Conservation (phyloP, 768 basidiomycete species). For the Leucosporidium creatinivorum region DNA sequence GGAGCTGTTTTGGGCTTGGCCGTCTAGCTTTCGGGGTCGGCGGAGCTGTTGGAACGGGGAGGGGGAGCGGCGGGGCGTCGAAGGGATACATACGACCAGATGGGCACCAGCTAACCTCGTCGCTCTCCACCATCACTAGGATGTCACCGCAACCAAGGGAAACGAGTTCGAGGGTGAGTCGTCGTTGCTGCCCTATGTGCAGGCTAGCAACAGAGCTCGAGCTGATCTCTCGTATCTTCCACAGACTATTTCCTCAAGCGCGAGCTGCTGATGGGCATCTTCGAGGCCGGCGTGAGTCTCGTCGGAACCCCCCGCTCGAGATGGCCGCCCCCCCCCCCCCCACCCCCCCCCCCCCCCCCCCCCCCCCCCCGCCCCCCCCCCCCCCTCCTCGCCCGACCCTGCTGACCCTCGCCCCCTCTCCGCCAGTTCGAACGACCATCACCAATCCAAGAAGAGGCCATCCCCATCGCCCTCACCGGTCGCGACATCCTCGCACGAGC, state of each 20-base stretch:
- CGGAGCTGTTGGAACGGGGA: not conserved
- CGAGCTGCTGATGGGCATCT: constrained; percentile 98
- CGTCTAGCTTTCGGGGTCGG: not conserved
- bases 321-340: not conserved
- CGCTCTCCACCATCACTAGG: constrained; percentile 43
- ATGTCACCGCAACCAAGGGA: constrained; percentile 89
- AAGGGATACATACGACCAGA: not conserved
- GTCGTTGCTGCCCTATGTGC: constrained; percentile 14
- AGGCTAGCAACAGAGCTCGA: not conserved
- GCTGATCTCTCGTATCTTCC: not conserved
- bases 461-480: constrained; percentile 84
- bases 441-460: constrained; percentile 98
- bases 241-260: constrained; percentile 38
- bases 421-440: constrained; percentile 75
- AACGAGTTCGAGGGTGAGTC: constrained; percentile 70
- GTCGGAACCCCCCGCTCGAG: not conserved
- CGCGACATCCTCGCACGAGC: constrained; percentile 92
- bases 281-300: constrained; percentile 67
- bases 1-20: too few relatives aligned
- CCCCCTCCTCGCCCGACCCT: not conserved
- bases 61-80: not conserved
- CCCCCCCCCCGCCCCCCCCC: too few relatives aligned
- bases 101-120: not conserved
- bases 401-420: not conserved
- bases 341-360: not conserved